Conservation (phyloP, 2,329 filamentous ascomycete genomes). For the Lasiodiplodia sp. region DNA sequence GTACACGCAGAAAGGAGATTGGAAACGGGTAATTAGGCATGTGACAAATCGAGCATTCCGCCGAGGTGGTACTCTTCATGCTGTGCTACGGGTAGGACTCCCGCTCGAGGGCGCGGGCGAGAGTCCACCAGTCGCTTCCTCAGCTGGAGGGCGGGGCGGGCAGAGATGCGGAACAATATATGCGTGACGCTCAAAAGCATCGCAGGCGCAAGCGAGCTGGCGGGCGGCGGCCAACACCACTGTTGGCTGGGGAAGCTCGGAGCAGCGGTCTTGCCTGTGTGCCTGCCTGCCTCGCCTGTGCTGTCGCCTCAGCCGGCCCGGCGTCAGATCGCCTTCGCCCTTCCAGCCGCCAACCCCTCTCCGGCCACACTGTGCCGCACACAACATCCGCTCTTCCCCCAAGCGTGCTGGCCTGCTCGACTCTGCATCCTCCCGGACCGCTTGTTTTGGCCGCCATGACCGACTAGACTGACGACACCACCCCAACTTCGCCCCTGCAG, state of each 20-base stretch:
- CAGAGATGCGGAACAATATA: conserved; percentile 15
- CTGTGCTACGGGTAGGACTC: conserved; percentile 4
- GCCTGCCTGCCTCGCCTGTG: conserved; percentile 11
- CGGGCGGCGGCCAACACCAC: conserved; percentile 2
- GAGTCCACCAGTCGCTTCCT: background rate
- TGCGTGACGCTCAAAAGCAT: conserved; percentile 16
- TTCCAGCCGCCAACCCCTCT: conserved; percentile 26
- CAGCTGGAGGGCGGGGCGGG: background rate
- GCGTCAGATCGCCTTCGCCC: background rate
- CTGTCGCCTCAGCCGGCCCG: conserved; percentile 21
- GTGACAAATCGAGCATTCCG: conserved; percentile 21
- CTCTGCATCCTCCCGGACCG: background rate
- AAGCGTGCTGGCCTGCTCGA: conserved; percentile 13
- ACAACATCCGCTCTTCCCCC: conserved; percentile 11
- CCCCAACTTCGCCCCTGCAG: conserved; percentile 16
- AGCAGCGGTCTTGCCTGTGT: conserved; percentile 12
- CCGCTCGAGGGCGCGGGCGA: background rate
- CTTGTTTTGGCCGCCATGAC: conserved; percentile 12
- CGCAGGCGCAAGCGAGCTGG: background rate
- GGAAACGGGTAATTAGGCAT: conserved; percentile 1
- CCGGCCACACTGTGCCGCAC: conserved; percentile 15
- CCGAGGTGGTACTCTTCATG: conserved; percentile 18
- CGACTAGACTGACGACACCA: conserved; percentile 22
- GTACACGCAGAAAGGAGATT: background rate
- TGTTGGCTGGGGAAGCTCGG: conserved; percentile 17